phyloP scores from a whole-genome alignment of 805 yeast species.

The Sugiyamaella qingdaonensis region DNA sequence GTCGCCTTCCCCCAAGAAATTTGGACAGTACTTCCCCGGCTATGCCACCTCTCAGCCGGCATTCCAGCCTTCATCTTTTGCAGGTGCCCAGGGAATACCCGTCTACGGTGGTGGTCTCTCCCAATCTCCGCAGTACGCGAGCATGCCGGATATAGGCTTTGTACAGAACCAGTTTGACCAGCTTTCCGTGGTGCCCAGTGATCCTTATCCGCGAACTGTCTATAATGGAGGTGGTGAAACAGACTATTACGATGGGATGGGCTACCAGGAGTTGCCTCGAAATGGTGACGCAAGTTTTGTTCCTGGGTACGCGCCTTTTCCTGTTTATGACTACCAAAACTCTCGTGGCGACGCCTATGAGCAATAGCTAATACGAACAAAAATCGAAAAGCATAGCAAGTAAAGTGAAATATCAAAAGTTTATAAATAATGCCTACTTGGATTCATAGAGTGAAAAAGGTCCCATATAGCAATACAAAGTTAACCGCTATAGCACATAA shows the following conservation, averaged over 20 bases:
- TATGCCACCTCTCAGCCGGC: background rate
- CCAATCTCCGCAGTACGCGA: background rate
- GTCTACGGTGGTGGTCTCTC: background rate
- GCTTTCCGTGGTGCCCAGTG: slow-evolving; percentile 1
- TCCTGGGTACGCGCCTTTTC: slow-evolving; percentile 12
- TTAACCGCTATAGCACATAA: too few relatives aligned
- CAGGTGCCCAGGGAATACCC: background rate
- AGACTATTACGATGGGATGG: background rate
- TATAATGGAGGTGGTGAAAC: background rate
- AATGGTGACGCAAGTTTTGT: background rate
- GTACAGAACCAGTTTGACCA: slow-evolving; percentile 17
- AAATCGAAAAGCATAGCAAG: background rate
- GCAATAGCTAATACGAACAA: background rate
- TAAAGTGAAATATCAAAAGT: background rate
- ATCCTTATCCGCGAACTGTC: background rate
- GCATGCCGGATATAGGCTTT: slow-evolving; percentile 3
- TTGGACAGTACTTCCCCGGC: background rate
- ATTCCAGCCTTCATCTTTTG: background rate
- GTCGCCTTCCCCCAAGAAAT: background rate
- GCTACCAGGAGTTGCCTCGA: background rate
- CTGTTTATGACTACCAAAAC: slow-evolving; percentile 8
- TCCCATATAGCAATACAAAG: too few relatives aligned
- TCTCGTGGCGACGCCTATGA: background rate
- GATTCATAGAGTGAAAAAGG: too few relatives aligned
- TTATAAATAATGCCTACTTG: too few relatives aligned